Conservation (phyloP, 2,329 filamentous ascomycete species). For the Microsporum canis region DNA sequence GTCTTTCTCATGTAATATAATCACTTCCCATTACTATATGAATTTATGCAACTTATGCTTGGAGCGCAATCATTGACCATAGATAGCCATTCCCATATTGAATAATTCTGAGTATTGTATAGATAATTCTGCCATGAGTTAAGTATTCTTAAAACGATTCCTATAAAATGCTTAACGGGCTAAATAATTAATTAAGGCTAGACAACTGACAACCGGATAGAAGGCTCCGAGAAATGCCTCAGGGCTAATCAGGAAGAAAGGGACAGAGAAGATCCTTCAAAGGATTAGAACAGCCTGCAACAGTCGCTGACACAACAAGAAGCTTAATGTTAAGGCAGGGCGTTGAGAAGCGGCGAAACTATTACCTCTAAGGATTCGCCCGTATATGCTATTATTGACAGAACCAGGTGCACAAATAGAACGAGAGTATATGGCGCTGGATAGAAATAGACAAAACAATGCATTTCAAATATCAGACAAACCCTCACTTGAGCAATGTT, state of each 20-base stretch:
- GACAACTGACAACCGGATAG: background rate
- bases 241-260: background rate
- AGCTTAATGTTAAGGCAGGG: background rate
- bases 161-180: background rate
- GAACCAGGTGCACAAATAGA: background rate
- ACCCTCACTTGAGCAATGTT: background rate
- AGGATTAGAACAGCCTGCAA: background rate
- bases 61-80: too few species aligned
- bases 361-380: background rate
- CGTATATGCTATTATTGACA: background rate
- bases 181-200: background rate
- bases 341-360: background rate
- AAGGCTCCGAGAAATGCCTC: background rate
- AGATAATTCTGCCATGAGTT: too few species aligned
- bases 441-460: background rate
- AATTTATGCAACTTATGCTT: too few species aligned
- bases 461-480: background rate
- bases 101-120: too few species aligned
- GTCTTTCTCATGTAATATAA: too few species aligned
- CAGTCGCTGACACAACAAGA: background rate
- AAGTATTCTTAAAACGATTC: background rate
- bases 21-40: too few species aligned
- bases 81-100: too few species aligned
- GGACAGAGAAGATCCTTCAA: background rate
- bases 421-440: background rate